Evolutionary conservation across 1,284 basidiomycete genomes (phyloP).

Genomic region (Puccinia polysora): DNA sequence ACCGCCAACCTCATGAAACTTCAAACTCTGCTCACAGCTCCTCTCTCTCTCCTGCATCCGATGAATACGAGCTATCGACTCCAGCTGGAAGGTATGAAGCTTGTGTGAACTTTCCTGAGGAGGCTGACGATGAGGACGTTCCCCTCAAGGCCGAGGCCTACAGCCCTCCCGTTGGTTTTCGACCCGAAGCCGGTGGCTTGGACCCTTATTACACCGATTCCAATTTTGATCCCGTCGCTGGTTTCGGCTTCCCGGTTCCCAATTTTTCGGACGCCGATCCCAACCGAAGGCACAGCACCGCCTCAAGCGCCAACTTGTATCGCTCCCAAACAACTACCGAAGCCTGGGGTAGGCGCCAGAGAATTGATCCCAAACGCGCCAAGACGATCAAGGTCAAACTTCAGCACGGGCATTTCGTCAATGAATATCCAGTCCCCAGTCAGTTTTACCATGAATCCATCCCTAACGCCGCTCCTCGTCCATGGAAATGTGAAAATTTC

Average conservation of each 20-base stretch:
- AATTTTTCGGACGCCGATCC: constrained; percentile 9
- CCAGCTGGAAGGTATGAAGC: constrained; percentile 11
- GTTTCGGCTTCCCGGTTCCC: constrained; percentile 29
- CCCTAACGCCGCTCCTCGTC: not conserved
- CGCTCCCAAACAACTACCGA: constrained; percentile 42
- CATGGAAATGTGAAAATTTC: not conserved
- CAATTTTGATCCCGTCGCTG: constrained; percentile 7
- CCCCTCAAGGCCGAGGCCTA: constrained; percentile 18
- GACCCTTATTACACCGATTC: not conserved
- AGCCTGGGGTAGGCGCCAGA: constrained; percentile 41
- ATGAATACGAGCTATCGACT: constrained; percentile 24
- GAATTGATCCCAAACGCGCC: constrained; percentile 39
- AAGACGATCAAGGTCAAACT: constrained; percentile 44
- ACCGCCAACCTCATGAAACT: no score
- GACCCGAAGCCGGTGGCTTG: constrained; percentile 21
- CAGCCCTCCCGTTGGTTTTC: constrained; percentile 26
- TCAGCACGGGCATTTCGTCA: constrained; percentile 42
- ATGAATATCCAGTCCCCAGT: constrained; percentile 43
- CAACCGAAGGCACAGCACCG: constrained; percentile 3
- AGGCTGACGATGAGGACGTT: constrained; percentile 4
- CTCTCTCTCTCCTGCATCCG: constrained; percentile 20
- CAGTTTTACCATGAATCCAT: not conserved
- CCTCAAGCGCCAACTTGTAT: constrained; percentile 28
- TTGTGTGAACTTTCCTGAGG: not conserved
- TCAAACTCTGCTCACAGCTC: no score